These are phyloP conservation scores for Penicillium vulpinum DNA, from an alignment of 2,329 filamentous ascomycete species.

Conservation along the genomic window DNA sequence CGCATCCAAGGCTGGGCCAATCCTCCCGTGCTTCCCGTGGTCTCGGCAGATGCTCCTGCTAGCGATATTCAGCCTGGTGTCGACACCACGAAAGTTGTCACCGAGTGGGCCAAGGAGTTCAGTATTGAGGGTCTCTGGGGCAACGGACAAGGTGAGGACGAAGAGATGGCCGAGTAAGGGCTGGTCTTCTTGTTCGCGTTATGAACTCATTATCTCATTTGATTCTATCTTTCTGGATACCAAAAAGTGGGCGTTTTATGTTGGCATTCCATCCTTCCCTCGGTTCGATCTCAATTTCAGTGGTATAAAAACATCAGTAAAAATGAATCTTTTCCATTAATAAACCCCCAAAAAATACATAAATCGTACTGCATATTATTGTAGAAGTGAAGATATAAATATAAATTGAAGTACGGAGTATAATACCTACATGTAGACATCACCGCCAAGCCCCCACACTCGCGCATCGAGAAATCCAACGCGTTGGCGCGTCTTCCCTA, in stretches of 20 bases:
- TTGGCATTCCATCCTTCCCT: slow-evolving; percentile 22
- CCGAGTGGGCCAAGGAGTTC: slow-evolving; percentile 92
- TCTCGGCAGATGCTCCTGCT: slow-evolving; percentile 37
- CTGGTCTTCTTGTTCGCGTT: slow-evolving; percentile 18
- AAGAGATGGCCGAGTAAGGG: slow-evolving; percentile 43
- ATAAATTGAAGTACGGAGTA: background rate
- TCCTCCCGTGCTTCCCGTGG: slow-evolving; percentile 65
- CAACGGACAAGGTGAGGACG: slow-evolving; percentile 52
- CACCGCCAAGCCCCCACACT: slow-evolving; percentile 9
- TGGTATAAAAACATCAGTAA: slow-evolving; percentile 5
- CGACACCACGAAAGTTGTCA: slow-evolving; percentile 81
- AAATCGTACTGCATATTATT: background rate
- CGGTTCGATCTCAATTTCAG: slow-evolving; percentile 17
- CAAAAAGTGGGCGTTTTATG: slow-evolving; percentile 34
- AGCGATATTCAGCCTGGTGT: slow-evolving; percentile 47
- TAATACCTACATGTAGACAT: no score
- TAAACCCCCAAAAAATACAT: background rate
- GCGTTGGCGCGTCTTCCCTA: slow-evolving; percentile 24
- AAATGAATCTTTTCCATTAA: background rate
- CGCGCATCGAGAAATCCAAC: slow-evolving; percentile 10
- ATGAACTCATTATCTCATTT: slow-evolving; percentile 27
- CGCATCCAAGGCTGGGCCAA: slow-evolving; percentile 91
- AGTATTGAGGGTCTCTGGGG: slow-evolving; percentile 92
- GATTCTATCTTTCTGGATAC: slow-evolving; percentile 32
- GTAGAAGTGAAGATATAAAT: background rate